A percentile compares a stretch with the other conserved stretches of the same genome.
These are phyloP conservation scores for Talaromyces thailandensis DNA, from an alignment of 495 filamentous ascomycete genomes.

Conservation along the genomic window DNA sequence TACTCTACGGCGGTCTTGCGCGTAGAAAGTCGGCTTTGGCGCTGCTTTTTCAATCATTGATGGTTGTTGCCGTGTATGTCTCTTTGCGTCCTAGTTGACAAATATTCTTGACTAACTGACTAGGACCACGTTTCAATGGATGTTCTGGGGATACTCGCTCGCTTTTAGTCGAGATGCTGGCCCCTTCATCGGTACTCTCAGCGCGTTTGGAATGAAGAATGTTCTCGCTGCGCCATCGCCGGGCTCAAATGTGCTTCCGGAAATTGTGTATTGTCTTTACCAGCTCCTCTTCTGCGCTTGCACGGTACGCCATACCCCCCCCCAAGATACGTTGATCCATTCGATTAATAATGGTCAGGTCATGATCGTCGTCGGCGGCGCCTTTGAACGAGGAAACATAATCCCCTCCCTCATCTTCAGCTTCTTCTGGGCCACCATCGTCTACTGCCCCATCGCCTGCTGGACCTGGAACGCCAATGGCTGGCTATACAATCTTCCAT, in stretches of 20 bases:
- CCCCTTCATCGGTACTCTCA: constrained; percentile 45
- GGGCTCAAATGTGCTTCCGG: constrained; percentile 38
- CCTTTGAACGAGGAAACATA: constrained; percentile 47
- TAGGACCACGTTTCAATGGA: constrained; percentile 43
- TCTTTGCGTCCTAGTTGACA: neutral
- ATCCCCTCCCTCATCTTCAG: constrained; percentile 46
- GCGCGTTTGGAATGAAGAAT: constrained; percentile 45
- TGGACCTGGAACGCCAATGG: constrained; percentile 55
- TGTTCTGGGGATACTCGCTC: constrained; percentile 51
- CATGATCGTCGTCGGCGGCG: constrained; percentile 42
- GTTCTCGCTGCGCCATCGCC: constrained; percentile 41
- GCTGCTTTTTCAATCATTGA: constrained; percentile 49
- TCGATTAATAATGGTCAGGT: constrained; percentile 19
- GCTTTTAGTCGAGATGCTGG: constrained; percentile 41
- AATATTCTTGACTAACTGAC: neutral
- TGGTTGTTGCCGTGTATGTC: constrained; percentile 36
- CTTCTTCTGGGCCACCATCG: constrained; percentile 51
- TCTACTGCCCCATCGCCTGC: constrained; percentile 50
- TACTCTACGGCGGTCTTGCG: constrained; percentile 49
- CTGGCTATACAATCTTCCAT: constrained; percentile 46
- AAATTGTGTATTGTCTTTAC: constrained; percentile 49
- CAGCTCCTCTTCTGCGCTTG: constrained; percentile 50
- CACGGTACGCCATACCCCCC: constrained; percentile 29
- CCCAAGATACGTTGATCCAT: neutral
- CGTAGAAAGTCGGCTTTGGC: constrained; percentile 48